Evolutionary conservation across 495 filamentous ascomycete genomes (phyloP), one percentile per base, ranked within the genome.

Genomic region (Hyaloscypha bicolor): DNA sequence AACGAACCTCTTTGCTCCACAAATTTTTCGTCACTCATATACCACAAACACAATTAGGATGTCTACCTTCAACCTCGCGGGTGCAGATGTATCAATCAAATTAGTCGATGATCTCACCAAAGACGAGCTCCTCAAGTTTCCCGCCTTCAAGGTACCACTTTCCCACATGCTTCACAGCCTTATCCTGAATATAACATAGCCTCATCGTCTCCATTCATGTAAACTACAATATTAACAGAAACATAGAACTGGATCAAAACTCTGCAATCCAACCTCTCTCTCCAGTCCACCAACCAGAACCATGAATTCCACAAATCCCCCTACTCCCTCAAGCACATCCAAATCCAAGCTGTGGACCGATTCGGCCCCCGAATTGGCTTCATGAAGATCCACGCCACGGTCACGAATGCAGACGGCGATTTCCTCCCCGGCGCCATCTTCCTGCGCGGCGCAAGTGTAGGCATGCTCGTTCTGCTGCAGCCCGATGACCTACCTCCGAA

Each of bases 401-500:
- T 96, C 1, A 81, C 83, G 19, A 95, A 92, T 73, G 71, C 77
- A 6, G 71, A 74, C 8, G 88, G 87, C 9, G 89, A 92, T 71
- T 80, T 74, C 55, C 83, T 97, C 4, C 91, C 93, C 1, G 92
- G 91, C 4, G 86, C 87, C 37, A 85, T 94, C 1, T 94, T 97
- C 75, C 77, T 97, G 30, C 85, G 93, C 48, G 93, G 93, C 4
- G 89, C 90, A 2, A 91, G 87, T 76, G 93, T 96, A 12, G 91
- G 83, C 42, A 94, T 97, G 85, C 81, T 97, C 62, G 88, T 93
- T 72, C 83, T 96, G 22, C 82, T 96, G 0, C 81, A 93, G 69
- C 90, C 91, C 0, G 84, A 93, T 68, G 91, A 93, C 73, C 79
- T 83, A 1, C 71, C 79, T 0, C 33, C 68, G 2, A 66, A 45